Evolutionary conservation across 2,329 filamentous ascomycete species (phyloP).

Genomic region (Paraphoma sp.): DNA sequence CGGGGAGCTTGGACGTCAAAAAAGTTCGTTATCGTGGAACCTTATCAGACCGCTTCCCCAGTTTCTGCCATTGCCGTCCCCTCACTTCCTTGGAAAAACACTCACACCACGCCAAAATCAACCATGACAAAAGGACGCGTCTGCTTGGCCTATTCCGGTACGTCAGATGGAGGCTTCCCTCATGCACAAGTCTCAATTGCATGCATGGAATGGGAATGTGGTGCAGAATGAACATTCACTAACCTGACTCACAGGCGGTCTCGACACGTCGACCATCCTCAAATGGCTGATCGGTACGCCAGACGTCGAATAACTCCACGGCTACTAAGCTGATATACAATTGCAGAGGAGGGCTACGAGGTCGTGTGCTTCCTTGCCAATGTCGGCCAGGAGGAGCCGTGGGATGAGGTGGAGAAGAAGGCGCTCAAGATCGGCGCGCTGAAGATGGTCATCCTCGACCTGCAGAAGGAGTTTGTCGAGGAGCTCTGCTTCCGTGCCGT

Average conservation of each 20-base stretch:
- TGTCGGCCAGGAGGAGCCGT: constrained; percentile 66
- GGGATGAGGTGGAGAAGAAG: constrained; percentile 70
- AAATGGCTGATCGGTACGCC: constrained; percentile 45
- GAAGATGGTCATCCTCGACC: constrained; percentile 68
- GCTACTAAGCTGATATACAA: constrained; percentile 9
- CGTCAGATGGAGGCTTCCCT: constrained; percentile 6
- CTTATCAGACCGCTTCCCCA: constrained; percentile 24
- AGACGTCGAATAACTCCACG: not conserved
- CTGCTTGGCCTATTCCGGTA: constrained; percentile 58
- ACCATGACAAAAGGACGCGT: constrained; percentile 53
- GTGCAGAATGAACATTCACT: constrained; percentile 15
- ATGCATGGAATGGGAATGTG: not conserved
- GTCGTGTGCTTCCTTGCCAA: constrained; percentile 67
- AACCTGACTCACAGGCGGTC: constrained; percentile 54
- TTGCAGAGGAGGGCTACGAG: constrained; percentile 61
- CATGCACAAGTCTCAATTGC: not conserved
- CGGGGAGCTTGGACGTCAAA: constrained; percentile 16
- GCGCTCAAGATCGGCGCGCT: constrained; percentile 72
- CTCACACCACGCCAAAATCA: constrained; percentile 9
- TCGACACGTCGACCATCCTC: constrained; percentile 62
- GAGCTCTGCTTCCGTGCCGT: constrained; percentile 82
- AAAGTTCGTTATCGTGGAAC: constrained; percentile 18
- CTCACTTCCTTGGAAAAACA: constrained; percentile 4
- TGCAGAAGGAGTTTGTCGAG: constrained; percentile 78
- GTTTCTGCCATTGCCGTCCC: constrained; percentile 22